Evolutionary conservation across 441 rosid species (phyloP).

Genomic region (Jatropha podagrica): DNA sequence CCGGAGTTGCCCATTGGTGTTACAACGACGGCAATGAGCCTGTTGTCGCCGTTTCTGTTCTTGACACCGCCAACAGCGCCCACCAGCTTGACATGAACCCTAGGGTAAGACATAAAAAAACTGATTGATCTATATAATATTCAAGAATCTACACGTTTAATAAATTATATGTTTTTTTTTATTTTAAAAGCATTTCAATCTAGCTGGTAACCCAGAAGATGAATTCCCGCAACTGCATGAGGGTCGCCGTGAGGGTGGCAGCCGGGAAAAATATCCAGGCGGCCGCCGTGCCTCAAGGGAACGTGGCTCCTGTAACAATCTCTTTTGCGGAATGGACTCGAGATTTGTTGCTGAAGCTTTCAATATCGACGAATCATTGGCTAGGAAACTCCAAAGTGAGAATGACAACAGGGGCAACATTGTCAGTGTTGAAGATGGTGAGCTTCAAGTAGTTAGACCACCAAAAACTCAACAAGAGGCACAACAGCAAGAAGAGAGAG

Average conservation of each 20-base stretch:
- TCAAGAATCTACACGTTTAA: too few species aligned
- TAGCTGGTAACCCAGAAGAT: conserved; percentile 63
- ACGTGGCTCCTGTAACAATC: conserved; percentile 36
- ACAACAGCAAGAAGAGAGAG: conserved; percentile 21
- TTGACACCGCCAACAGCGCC: conserved; percentile 24
- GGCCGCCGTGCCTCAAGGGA: neutral
- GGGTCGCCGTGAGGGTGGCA: neutral
- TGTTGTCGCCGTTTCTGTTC: conserved; percentile 24
- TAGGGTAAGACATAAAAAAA: conserved; percentile 20
- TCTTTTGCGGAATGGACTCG: conserved; percentile 55
- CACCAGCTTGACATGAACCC: conserved; percentile 40
- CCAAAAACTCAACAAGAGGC: conserved; percentile 33
- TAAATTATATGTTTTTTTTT: neutral
- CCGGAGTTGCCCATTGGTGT: conserved; percentile 40
- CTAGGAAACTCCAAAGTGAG: conserved; percentile 44
- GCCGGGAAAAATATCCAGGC: neutral
- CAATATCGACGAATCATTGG: conserved; percentile 44
- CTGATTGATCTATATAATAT: neutral
- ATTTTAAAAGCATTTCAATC: conserved; percentile 45
- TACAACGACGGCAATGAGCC: conserved; percentile 29
- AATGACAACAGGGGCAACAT: conserved; percentile 55
- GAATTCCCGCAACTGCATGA: conserved; percentile 28
- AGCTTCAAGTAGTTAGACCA: conserved; percentile 52
- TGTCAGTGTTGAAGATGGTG: conserved; percentile 41
- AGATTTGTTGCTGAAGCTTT: conserved; percentile 53